Percentiles rank a stretch among this genome's conserved stretches.
Evolutionary conservation across 2,329 filamentous ascomycete species (phyloP).

Genomic region (Alternaria longipes): DNA sequence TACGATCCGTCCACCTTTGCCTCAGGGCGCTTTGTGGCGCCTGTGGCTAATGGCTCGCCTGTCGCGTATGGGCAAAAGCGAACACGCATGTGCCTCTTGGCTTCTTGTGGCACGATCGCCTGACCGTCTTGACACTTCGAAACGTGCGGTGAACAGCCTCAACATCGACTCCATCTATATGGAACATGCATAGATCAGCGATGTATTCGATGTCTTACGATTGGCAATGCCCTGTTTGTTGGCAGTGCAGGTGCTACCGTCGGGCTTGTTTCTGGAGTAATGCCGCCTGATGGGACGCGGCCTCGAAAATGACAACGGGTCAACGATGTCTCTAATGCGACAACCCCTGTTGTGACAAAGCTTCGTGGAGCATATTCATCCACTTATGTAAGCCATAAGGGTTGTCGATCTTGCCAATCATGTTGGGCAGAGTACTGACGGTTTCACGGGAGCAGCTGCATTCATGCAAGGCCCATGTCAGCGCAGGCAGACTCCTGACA

Average conservation of each 20-base stretch:
- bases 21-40: constrained; percentile 3
- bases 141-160: constrained; percentile 2
- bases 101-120: neutral
- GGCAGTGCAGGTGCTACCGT: constrained; percentile 1
- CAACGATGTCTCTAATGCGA: neutral
- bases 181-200: constrained; percentile 4
- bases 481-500: constrained; percentile 1
- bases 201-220: neutral
- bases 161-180: neutral
- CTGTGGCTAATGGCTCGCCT: constrained; percentile 4
- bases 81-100: constrained; percentile 6
- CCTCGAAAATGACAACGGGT: constrained; percentile 7
- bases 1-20: constrained; percentile 4
- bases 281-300: constrained; percentile 9
- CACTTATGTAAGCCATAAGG: constrained; percentile 10
- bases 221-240: constrained; percentile 1
- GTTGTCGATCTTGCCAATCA: constrained; percentile 7
- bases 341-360: constrained; percentile 20
- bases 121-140: neutral
- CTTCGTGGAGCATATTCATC: constrained; percentile 9
- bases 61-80: neutral
- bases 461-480: constrained; percentile 1
- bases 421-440: constrained; percentile 1
- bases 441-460: constrained; percentile 5
- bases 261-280: constrained; percentile 8